Conservation (phyloP, 495 filamentous ascomycete genomes). For the Podospora sp. region DNA sequence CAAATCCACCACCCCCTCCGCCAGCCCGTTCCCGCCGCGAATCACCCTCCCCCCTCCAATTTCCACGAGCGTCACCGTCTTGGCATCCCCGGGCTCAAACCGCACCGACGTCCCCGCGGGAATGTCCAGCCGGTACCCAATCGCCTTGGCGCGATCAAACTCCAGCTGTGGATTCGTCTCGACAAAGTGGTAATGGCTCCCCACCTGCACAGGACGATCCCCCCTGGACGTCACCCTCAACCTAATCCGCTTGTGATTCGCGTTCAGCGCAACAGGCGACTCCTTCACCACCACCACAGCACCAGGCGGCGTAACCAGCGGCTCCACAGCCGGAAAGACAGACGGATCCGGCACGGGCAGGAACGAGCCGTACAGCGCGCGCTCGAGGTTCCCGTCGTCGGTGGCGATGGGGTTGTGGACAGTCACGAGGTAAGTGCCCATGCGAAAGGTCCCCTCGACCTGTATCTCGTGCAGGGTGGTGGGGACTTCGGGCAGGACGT, state of each 20-base stretch:
- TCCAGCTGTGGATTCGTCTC: slow-evolving; percentile 89
- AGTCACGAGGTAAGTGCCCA: slow-evolving; percentile 92
- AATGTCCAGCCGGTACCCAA: slow-evolving; percentile 88
- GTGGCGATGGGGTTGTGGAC: slow-evolving; percentile 87
- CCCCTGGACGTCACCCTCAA: slow-evolving; percentile 83
- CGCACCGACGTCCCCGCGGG: slow-evolving; percentile 89
- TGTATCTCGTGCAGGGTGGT: slow-evolving; percentile 78
- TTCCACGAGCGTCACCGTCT: slow-evolving; percentile 90
- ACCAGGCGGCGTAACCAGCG: too few relatives aligned
- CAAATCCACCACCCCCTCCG: slow-evolving; percentile 69
- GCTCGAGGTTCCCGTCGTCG: slow-evolving; percentile 83
- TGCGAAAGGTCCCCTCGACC: slow-evolving; percentile 91
- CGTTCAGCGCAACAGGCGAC: slow-evolving; percentile 72
- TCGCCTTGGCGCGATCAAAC: slow-evolving; percentile 85
- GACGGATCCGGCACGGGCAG: slow-evolving; percentile 73
- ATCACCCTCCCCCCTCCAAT: slow-evolving; percentile 86
- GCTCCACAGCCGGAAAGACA: slow-evolving; percentile 62
- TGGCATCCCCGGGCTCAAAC: slow-evolving; percentile 93
- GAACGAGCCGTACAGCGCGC: slow-evolving; percentile 90
- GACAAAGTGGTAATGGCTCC: slow-evolving; percentile 96
- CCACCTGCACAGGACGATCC: slow-evolving; percentile 90
- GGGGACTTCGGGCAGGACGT: slow-evolving; percentile 83
- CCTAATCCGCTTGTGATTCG: slow-evolving; percentile 64
- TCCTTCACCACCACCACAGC: slow-evolving; percentile 58
- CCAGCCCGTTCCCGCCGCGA: slow-evolving; percentile 78